Conservation (phyloP, 345 rosid species). For the Lumnitzera littorea region DNA sequence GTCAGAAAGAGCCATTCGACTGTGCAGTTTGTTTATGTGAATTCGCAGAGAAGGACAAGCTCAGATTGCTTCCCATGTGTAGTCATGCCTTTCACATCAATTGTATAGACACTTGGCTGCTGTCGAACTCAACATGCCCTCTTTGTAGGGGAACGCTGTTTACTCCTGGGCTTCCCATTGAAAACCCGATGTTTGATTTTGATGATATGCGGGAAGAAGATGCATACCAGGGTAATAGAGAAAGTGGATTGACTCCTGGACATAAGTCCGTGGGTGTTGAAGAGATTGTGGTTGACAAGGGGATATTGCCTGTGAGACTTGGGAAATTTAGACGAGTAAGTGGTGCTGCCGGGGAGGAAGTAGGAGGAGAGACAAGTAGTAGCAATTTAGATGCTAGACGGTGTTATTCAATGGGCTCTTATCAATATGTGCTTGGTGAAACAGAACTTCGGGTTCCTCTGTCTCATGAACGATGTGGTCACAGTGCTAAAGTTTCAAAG, state of each 20-base stretch:
- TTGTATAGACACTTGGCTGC: conserved; percentile 87
- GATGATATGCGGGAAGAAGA: conserved; percentile 65
- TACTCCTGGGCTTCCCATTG: conserved; percentile 54
- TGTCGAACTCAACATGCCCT: conserved; percentile 76
- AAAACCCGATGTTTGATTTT: conserved; percentile 59
- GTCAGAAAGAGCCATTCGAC: conserved; percentile 69
- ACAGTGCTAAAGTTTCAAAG: conserved; percentile 17
- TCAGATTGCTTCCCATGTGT: conserved; percentile 73
- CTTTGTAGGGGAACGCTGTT: conserved; percentile 76
- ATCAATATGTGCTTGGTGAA: conserved; percentile 65
- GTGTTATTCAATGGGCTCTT: conserved; percentile 85
- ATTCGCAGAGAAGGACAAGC: conserved; percentile 70
- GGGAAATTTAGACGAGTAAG: conserved; percentile 64
- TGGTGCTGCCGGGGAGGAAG: conserved; percentile 27
- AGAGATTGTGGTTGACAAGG: conserved; percentile 55
- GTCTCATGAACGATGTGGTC: conserved; percentile 18
- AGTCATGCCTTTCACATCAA: conserved; percentile 86
- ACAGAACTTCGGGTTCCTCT: conserved; percentile 57
- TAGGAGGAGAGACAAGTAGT: conserved; percentile 73
- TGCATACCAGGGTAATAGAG: conserved; percentile 31
- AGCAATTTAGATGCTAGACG: conserved; percentile 76
- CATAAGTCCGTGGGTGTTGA: conserved; percentile 51
- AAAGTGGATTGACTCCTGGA: conserved; percentile 21
- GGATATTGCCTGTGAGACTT: conserved; percentile 65
- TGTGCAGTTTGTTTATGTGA: conserved; percentile 93